Conservation (phyloP, 306 rosid genomes). For the Canavalia gladiata region DNA sequence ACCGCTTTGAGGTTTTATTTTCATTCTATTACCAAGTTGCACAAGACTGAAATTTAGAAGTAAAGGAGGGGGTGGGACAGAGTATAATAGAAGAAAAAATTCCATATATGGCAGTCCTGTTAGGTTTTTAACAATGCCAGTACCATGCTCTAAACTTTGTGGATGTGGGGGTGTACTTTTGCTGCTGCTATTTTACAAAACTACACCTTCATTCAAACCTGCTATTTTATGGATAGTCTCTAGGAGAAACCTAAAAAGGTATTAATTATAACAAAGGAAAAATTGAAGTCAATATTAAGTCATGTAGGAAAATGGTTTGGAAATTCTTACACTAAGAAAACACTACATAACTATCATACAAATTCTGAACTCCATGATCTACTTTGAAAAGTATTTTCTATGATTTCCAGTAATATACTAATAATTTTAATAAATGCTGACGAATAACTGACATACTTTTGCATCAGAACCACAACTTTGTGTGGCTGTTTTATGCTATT, state of each 20-base stretch:
- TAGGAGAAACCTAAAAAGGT: constrained; percentile 11
- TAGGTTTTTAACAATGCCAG: neutral
- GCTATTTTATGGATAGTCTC: neutral
- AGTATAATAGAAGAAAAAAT: neutral
- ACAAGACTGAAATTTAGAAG: neutral
- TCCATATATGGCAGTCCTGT: neutral
- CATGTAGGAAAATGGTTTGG: neutral
- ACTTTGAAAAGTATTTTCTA: neutral
- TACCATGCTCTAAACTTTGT: constrained; percentile 14
- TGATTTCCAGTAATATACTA: constrained; percentile 25
- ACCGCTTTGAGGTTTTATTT: neutral
- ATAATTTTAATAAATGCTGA: constrained; percentile 7
- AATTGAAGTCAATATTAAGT: neutral
- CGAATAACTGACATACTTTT: neutral
- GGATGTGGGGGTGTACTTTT: constrained; percentile 5
- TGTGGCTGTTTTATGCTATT: constrained; percentile 20
- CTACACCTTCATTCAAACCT: neutral
- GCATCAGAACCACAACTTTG: neutral
- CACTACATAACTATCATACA: neutral
- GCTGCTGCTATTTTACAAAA: neutral
- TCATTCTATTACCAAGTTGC: neutral
- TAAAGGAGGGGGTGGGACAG: neutral
- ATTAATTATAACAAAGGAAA: neutral
- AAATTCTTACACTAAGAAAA: constrained; percentile 1
- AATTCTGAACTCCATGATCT: neutral